Conservation (phyloP, 2,329 filamentous ascomycete species). For the Penicillium sp. region DNA sequence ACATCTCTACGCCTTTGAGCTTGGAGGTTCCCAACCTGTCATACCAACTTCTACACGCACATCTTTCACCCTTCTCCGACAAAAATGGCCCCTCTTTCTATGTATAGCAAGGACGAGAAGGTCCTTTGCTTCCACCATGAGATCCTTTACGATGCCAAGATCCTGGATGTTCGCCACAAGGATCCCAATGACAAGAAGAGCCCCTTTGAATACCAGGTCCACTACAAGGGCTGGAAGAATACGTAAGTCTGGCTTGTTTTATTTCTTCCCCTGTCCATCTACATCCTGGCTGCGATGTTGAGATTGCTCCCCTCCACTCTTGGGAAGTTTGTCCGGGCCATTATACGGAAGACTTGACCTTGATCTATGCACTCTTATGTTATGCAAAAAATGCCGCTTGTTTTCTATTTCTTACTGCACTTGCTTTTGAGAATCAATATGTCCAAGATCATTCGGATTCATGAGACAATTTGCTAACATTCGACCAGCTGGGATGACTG, state of each 20-base stretch:
- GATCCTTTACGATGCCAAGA: conserved; percentile 95
- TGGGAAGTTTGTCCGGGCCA: not conserved
- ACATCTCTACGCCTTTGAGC: not conserved
- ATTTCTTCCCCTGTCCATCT: conserved; percentile 2
- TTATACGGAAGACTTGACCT: not conserved
- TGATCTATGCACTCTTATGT: not conserved
- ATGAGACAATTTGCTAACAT: conserved; percentile 10
- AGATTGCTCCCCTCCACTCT: not conserved
- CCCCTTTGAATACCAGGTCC: conserved; percentile 82
- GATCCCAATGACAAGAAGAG: conserved; percentile 66
- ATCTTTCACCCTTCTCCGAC: conserved; percentile 31
- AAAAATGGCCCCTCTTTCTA: conserved; percentile 60
- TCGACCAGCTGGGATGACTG: conserved; percentile 85
- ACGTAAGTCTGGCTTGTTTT: conserved; percentile 58
- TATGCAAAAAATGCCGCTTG: not conserved
- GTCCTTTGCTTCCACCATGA: conserved; percentile 97
- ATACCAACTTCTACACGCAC: not conserved
- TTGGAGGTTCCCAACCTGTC: not conserved
- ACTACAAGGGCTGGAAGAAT: conserved; percentile 99
- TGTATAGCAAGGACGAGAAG: conserved; percentile 74
- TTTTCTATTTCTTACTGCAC: not conserved
- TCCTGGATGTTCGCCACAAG: conserved; percentile 70
- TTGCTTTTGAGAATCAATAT: not conserved
- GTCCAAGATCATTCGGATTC: not conserved
- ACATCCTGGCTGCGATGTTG: not conserved